A percentile compares a stretch with the other conserved stretches of the same genome.
Conservation (phyloP, 2,329 filamentous ascomycete genomes). For the Penicillium aurantiogriseum region DNA sequence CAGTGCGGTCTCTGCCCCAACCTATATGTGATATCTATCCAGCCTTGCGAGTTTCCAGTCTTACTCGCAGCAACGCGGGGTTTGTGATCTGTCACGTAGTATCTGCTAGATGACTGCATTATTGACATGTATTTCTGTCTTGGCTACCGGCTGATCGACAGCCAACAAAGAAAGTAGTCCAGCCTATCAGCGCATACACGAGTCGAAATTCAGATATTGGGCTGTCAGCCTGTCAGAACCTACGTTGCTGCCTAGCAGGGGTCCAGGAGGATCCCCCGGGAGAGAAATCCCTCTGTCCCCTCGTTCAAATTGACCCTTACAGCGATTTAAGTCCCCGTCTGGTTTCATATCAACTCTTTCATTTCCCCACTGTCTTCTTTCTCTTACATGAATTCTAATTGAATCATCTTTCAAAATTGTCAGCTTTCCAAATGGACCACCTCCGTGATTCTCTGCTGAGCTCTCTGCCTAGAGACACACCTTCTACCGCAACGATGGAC, state of each 20-base stretch:
- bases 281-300: background rate
- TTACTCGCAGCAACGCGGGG: too few relatives aligned
- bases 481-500: background rate
- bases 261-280: background rate
- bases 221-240: background rate
- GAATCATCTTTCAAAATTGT: background rate
- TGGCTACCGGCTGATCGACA: too few relatives aligned
- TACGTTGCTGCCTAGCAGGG: constrained; percentile 1
- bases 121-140: too few relatives aligned
- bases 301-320: background rate
- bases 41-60: too few relatives aligned
- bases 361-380: background rate
- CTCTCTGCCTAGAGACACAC: constrained; percentile 10
- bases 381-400: background rate
- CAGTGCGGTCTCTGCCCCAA: too few relatives aligned
- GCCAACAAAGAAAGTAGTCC: too few relatives aligned
- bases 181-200: background rate
- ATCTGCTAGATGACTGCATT: too few relatives aligned
- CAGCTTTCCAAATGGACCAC: constrained; percentile 9
- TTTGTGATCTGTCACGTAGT: too few relatives aligned
- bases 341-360: background rate
- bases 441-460: constrained; percentile 17
- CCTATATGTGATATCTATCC: too few relatives aligned
- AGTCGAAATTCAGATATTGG: constrained; percentile 8
- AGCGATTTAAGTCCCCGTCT: background rate